These are phyloP conservation scores for Paraleonurus japonicus DNA, from an alignment of 257 asterid genomes.

Conservation along the genomic window DNA sequence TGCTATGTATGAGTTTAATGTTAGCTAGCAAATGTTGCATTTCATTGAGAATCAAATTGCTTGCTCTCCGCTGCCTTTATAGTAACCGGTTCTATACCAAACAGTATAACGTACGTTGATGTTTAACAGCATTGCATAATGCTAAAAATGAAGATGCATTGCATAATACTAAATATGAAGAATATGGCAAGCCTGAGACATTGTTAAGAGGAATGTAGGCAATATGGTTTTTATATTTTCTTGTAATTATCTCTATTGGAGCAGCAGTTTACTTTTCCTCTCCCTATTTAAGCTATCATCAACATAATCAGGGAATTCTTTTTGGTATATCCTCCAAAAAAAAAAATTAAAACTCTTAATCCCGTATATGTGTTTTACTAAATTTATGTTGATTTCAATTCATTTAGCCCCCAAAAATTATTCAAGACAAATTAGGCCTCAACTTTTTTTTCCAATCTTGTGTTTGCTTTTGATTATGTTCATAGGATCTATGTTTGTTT, in stretches of 20 bases:
- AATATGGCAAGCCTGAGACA: neutral
- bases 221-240: neutral
- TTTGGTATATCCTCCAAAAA: neutral
- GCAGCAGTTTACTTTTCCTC: neutral
- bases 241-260: neutral
- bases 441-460: neutral
- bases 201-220: neutral
- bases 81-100: neutral
- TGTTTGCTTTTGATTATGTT: neutral
- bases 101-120: neutral
- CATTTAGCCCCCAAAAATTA: neutral
- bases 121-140: neutral
- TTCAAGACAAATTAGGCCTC: neutral
- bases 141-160: neutral
- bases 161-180: slow-evolving; percentile 2
- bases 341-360: neutral
- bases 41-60: neutral
- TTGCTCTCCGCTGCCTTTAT: neutral
- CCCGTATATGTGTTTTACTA: neutral
- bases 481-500: neutral
- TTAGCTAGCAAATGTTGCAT: neutral
- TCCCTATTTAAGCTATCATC: neutral
- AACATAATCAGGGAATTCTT: neutral
- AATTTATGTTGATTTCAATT: neutral
- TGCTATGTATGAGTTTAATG: neutral